These are phyloP conservation scores for Chaetomiaceae sp. DNA, from an alignment of 2,329 filamentous ascomycete genomes.

Conservation along the genomic window DNA sequence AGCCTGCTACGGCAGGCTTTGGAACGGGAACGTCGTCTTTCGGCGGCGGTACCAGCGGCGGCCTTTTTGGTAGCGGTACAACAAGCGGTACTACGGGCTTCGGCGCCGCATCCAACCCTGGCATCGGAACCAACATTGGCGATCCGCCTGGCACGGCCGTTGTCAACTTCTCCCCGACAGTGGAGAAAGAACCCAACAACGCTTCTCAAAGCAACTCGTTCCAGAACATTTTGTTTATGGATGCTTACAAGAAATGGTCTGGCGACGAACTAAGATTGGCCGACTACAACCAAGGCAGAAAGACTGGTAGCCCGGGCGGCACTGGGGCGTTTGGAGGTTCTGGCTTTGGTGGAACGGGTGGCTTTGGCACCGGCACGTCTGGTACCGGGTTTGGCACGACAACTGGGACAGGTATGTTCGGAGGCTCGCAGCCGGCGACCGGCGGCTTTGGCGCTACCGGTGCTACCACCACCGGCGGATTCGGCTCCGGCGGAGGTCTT, in stretches of 20 bases:
- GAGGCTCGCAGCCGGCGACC: conserved; percentile 32
- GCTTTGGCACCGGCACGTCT: conserved; percentile 42
- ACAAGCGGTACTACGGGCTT: conserved; percentile 31
- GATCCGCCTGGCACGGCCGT: conserved; percentile 66
- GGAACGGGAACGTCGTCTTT: conserved; percentile 40
- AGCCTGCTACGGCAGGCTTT: conserved; percentile 44
- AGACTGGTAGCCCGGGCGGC: conserved; percentile 76
- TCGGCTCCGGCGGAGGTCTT: conserved; percentile 33
- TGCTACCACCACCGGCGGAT: conserved; percentile 32
- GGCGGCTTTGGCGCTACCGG: conserved; percentile 32
- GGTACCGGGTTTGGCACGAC: conserved; percentile 42
- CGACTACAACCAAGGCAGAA: conserved; percentile 84
- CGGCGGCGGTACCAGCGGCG: conserved; percentile 37
- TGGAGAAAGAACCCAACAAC: conserved; percentile 68
- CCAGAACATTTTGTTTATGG: conserved; percentile 75
- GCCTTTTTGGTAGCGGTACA: conserved; percentile 21
- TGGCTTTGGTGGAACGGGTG: conserved; percentile 42
- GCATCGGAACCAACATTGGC: conserved; percentile 48
- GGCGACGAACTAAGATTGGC: conserved; percentile 77
- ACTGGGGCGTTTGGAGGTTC: conserved; percentile 76
- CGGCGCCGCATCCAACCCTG: conserved; percentile 43
- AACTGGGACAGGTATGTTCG: conserved; percentile 38
- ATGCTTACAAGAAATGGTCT: conserved; percentile 83
- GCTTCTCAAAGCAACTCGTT: conserved; percentile 56
- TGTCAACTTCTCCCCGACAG: conserved; percentile 62